These are phyloP conservation scores for Suillus cothurnatus DNA, from an alignment of 768 basidiomycete genomes.

Conservation along the genomic window DNA sequence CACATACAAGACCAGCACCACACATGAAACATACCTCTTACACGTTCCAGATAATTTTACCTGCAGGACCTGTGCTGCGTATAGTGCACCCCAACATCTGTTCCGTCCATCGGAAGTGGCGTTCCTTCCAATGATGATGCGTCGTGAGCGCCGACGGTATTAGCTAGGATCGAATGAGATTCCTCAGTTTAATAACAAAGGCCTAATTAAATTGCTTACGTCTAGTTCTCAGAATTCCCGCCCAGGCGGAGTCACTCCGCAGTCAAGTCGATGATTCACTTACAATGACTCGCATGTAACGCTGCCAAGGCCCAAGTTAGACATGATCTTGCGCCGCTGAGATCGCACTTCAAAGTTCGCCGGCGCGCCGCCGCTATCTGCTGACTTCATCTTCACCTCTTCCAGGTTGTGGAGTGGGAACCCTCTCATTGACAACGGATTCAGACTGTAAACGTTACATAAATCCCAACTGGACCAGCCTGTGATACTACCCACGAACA, in stretches of 20 bases:
- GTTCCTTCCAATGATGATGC: background rate
- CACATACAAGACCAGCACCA: background rate
- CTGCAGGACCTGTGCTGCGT: background rate
- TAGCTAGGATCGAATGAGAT: background rate
- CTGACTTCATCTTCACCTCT: background rate
- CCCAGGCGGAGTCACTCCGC: background rate
- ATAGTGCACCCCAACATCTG: background rate
- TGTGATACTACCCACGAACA: background rate
- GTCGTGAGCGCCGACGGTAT: background rate
- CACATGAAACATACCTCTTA: background rate
- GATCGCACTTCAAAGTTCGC: slow-evolving; percentile 6
- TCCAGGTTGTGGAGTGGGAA: slow-evolving; percentile 9
- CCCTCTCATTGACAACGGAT: background rate
- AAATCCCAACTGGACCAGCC: background rate
- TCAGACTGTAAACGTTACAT: background rate
- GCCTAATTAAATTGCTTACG: background rate
- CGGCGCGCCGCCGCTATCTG: background rate
- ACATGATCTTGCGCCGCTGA: slow-evolving; percentile 1
- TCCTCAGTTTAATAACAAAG: background rate
- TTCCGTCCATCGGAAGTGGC: slow-evolving; percentile 6
- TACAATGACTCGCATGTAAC: background rate
- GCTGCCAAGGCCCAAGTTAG: background rate
- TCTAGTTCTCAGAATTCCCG: background rate
- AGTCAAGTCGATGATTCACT: background rate
- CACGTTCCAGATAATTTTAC: background rate